Conservation (phyloP, 2,329 filamentous ascomycete genomes). For the Phoma sp. region DNA sequence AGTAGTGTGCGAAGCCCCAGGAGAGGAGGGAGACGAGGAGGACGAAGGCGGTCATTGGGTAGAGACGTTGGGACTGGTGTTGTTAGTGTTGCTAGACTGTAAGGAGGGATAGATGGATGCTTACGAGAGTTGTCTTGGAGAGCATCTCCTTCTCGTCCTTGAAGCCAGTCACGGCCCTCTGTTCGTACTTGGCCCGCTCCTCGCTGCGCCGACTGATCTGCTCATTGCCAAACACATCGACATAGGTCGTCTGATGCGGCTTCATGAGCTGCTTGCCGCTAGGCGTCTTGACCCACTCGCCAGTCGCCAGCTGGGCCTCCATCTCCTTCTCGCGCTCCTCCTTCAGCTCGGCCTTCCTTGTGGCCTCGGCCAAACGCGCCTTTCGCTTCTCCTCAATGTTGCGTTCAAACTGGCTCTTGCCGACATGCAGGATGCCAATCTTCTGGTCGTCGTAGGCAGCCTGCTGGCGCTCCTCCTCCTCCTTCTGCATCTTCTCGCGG, state of each 20-base stretch:
- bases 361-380: constrained; percentile 37
- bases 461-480: constrained; percentile 33
- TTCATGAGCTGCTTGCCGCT: constrained; percentile 47
- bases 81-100: not conserved
- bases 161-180: constrained; percentile 34
- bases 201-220: constrained; percentile 42
- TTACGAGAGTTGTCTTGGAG: constrained; percentile 43
- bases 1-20: constrained; percentile 42
- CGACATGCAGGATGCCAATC: constrained; percentile 45
- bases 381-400: constrained; percentile 44
- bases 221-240: constrained; percentile 44
- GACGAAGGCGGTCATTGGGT: constrained; percentile 46
- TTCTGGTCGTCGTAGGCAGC: constrained; percentile 33
- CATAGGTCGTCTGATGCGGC: constrained; percentile 43
- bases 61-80: constrained; percentile 43
- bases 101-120: not conserved
- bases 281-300: constrained; percentile 44
- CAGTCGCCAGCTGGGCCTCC: constrained; percentile 42
- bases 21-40: constrained; percentile 33
- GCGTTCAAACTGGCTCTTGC: constrained; percentile 45
- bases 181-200: constrained; percentile 35
- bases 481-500: constrained; percentile 44
- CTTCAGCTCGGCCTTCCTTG: constrained; percentile 43
- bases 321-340: constrained; percentile 39
- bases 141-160: constrained; percentile 38